Percentiles rank a stretch among this genome's conserved stretches.
phyloP scores from a whole-genome alignment of 1,284 basidiomycete species.

The Sporisorium graminicola region DNA sequence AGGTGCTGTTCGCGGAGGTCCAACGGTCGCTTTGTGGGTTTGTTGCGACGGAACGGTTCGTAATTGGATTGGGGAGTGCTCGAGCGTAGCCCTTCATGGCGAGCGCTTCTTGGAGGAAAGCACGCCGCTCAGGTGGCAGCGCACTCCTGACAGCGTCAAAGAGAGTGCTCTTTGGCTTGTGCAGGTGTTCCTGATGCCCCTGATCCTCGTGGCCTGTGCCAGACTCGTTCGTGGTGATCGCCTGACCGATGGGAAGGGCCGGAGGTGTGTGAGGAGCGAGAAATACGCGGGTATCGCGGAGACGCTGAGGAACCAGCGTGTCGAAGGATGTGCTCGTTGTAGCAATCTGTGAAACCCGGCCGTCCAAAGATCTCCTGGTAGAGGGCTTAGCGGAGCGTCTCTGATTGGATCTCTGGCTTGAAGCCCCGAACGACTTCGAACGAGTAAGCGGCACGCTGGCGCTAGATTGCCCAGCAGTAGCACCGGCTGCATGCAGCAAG shows the following conservation, averaged over 20 bases:
- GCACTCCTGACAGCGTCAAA: conserved; percentile 35
- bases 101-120: conserved; percentile 28
- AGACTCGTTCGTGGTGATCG: conserved; percentile 27
- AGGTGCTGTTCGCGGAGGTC: not conserved
- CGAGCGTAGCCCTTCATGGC: conserved; percentile 8
- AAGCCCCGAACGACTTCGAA: conserved; percentile 12
- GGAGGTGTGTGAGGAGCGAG: conserved; percentile 16
- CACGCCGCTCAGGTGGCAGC: conserved; percentile 34
- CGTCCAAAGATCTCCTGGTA: conserved; percentile 22
- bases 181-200: not conserved
- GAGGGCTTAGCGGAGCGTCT: not conserved
- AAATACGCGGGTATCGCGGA: conserved; percentile 17
- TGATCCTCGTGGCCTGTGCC: no score
- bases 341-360: not conserved
- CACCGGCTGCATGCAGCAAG: conserved; percentile 3
- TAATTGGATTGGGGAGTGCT: not conserved
- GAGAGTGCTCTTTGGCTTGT: conserved; percentile 16
- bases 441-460: conserved; percentile 2
- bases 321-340: conserved; percentile 11
- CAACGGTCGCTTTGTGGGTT: not conserved
- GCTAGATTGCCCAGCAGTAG: not conserved
- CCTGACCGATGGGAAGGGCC: conserved; percentile 35
- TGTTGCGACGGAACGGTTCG: not conserved
- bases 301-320: conserved; percentile 32
- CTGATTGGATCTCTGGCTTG: not conserved